Percentiles rank a stretch among this genome's conserved stretches.
phyloP scores from a whole-genome alignment of 2,329 filamentous ascomycete genomes.

The Verticillium isaacii region DNA sequence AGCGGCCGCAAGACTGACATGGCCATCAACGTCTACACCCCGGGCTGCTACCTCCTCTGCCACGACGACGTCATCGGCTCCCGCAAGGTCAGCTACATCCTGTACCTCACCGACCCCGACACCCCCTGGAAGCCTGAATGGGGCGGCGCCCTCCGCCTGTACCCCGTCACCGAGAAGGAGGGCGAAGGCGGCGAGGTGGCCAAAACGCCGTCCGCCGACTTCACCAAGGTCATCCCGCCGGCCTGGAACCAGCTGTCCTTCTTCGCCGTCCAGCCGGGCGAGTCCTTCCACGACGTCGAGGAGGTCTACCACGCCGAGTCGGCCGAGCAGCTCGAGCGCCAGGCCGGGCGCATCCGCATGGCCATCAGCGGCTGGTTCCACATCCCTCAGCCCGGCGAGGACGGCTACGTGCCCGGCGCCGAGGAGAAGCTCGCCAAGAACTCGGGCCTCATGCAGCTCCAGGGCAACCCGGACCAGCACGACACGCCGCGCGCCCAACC shows the following conservation, averaged over 20 bases:
- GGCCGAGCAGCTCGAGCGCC: conserved; percentile 56
- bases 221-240: conserved; percentile 78
- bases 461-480: conserved; percentile 86
- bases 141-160: conserved; percentile 88
- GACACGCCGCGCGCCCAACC: conserved; percentile 69
- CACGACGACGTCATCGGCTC: conserved; percentile 99
- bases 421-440: conserved; percentile 86
- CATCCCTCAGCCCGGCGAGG: conserved; percentile 91
- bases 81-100: conserved; percentile 89
- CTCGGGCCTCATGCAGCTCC: conserved; percentile 87
- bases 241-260: conserved; percentile 98
- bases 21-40: conserved; percentile 98
- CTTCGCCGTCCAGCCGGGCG: conserved; percentile 96
- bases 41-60: conserved; percentile 90
- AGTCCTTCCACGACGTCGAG: conserved; percentile 98
- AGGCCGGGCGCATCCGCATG: conserved; percentile 83
- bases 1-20: conserved; percentile 96
- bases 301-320: conserved; percentile 78
- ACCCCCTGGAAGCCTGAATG: conserved; percentile 84
- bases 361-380: conserved; percentile 99
- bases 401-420: conserved; percentile 81
- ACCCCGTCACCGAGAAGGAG: conserved; percentile 62
- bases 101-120: conserved; percentile 93
- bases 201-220: conserved; percentile 75
- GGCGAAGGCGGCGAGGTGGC: conserved; percentile 69